phyloP scores from a whole-genome alignment of 805 yeast genomes.

The Hermanozyma aechmeae region DNA sequence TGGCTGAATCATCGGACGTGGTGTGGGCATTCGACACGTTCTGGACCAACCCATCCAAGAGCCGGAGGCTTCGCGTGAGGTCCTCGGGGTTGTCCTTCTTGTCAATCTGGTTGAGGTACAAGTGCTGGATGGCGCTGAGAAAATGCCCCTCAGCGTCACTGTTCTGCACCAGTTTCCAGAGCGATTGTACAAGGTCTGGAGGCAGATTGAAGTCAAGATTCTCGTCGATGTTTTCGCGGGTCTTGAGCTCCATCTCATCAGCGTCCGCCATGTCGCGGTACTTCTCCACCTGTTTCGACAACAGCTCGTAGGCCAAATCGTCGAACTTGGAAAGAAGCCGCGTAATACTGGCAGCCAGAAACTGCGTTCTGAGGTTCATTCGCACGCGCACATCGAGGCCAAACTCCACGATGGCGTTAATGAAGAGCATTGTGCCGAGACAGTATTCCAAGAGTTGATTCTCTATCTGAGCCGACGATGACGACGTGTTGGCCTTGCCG shows the following conservation, averaged over 20 bases:
- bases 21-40: conserved; percentile 48
- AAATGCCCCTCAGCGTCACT: conserved; percentile 53
- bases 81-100: conserved; percentile 34
- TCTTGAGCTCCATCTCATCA: conserved; percentile 41
- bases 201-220: conserved; percentile 63
- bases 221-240: conserved; percentile 22
- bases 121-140: conserved; percentile 39
- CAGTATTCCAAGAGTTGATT: conserved; percentile 62
- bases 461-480: conserved; percentile 38
- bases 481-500: conserved; percentile 18
- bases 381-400: conserved; percentile 39
- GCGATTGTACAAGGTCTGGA: conserved; percentile 50
- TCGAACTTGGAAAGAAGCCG: conserved; percentile 10
- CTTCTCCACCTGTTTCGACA: conserved; percentile 57
- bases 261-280: conserved; percentile 48
- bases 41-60: conserved; percentile 57
- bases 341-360: conserved; percentile 16
- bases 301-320: conserved; percentile 43
- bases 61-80: conserved; percentile 44
- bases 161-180: conserved; percentile 49
- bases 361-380: conserved; percentile 46
- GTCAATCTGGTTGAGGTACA: conserved; percentile 48
- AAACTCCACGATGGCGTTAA: conserved; percentile 51
- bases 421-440: conserved; percentile 57
- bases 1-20: too few species aligned